Percentiles rank a stretch among this genome's conserved stretches.
Evolutionary conservation across 352 stramenopile genomes (phyloP).

Genomic region (Elongisporangium undulatum): DNA sequence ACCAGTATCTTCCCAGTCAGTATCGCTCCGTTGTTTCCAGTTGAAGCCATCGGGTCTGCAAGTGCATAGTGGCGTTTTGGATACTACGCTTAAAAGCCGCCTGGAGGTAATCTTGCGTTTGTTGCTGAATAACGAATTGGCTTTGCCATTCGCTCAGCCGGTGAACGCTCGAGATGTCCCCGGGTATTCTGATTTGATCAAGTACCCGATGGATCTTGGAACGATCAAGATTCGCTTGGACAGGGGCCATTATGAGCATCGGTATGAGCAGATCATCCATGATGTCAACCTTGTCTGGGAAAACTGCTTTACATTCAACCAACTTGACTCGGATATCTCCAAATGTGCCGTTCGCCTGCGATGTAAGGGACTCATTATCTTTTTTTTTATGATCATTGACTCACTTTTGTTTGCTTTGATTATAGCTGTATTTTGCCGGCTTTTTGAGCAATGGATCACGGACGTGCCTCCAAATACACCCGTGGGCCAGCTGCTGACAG

Average conservation of each 20-base stretch:
- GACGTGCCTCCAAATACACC: slow-evolving; percentile 46
- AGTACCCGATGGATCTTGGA: slow-evolving; percentile 89
- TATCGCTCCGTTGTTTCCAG: slow-evolving; percentile 59
- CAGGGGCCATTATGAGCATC: slow-evolving; percentile 54
- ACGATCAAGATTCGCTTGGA: slow-evolving; percentile 83
- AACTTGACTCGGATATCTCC: slow-evolving; percentile 74
- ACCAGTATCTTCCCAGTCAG: slow-evolving; percentile 21
- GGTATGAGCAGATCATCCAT: slow-evolving; percentile 41
- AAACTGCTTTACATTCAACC: slow-evolving; percentile 86
- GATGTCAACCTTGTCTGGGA: slow-evolving; percentile 80
- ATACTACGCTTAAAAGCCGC: slow-evolving; percentile 46
- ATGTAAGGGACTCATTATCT: slow-evolving; percentile 33
- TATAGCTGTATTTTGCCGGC: slow-evolving; percentile 70
- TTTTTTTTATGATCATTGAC: slow-evolving; percentile 1
- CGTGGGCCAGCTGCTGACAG: slow-evolving; percentile 41
- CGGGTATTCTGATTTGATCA: slow-evolving; percentile 66
- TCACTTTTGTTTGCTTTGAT: slow-evolving; percentile 9
- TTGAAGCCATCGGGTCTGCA: slow-evolving; percentile 19
- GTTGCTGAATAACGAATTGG: slow-evolving; percentile 62
- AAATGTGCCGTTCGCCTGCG: slow-evolving; percentile 68
- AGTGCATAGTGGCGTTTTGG: slow-evolving; percentile 23
- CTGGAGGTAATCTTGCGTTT: slow-evolving; percentile 61
- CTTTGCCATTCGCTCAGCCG: slow-evolving; percentile 57
- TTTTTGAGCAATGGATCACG: slow-evolving; percentile 77
- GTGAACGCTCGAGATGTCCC: slow-evolving; percentile 67